A percentile compares a stretch with the other conserved stretches of the same genome.
Evolutionary conservation across 805 yeast species (phyloP).

Genomic region (Kazachstania viticola): DNA sequence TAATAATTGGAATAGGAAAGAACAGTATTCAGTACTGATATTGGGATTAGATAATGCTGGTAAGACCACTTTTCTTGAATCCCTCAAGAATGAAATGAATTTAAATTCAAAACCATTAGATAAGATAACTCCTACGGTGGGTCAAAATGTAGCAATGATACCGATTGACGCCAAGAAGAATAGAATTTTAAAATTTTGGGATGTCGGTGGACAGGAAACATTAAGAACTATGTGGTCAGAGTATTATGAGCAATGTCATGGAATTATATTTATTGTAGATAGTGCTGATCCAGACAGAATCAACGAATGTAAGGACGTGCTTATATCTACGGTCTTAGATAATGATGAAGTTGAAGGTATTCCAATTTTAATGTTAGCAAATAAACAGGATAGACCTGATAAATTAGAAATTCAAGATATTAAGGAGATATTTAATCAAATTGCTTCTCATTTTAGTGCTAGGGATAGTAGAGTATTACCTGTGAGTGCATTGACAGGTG

Average conservation of each 20-base stretch:
- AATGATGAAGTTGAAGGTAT: constrained; percentile 63
- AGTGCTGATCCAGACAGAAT: constrained; percentile 76
- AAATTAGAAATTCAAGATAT: constrained; percentile 67
- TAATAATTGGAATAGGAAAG: constrained; percentile 43
- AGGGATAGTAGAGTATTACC: constrained; percentile 86
- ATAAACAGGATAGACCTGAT: constrained; percentile 75
- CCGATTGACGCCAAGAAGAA: constrained; percentile 25
- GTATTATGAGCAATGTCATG: constrained; percentile 80
- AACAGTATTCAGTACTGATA: constrained; percentile 67
- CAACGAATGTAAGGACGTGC: constrained; percentile 66
- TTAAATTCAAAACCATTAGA: constrained; percentile 40
- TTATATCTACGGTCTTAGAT: constrained; percentile 42
- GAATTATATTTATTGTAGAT: constrained; percentile 84
- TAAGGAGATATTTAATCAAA: constrained; percentile 70
- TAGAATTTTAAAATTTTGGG: constrained; percentile 76
- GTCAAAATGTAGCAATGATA: constrained; percentile 67
- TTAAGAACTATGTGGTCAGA: constrained; percentile 78
- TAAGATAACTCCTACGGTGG: constrained; percentile 83
- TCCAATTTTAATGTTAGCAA: constrained; percentile 89
- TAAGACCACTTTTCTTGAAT: constrained; percentile 71
- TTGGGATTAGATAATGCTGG: constrained; percentile 95
- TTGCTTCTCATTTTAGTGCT: constrained; percentile 77
- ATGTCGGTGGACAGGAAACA: constrained; percentile 89
- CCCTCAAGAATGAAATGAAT: constrained; percentile 44
- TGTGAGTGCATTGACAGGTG: constrained; percentile 66